phyloP scores from a whole-genome alignment of 2,329 filamentous ascomycete genomes.

The Stachybotrys elegans region DNA sequence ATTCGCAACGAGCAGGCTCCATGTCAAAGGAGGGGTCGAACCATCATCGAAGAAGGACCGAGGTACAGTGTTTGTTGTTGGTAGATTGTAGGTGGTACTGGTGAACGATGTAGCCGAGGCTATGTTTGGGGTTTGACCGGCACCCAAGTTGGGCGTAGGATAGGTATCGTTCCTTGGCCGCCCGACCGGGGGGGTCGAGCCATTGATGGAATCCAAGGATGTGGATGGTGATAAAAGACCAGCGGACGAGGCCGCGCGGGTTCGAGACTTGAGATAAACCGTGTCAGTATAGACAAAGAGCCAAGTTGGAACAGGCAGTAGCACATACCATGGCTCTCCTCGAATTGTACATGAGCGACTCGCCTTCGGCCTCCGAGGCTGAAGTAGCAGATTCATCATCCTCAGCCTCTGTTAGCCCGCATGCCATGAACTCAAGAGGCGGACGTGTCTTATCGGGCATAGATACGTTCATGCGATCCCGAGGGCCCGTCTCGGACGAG shows the following conservation, averaged over 20 bases:
- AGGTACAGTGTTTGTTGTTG: slow-evolving; percentile 58
- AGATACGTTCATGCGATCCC: slow-evolving; percentile 81
- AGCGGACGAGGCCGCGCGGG: slow-evolving; percentile 61
- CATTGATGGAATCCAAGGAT: slow-evolving; percentile 87
- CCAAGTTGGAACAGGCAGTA: no score
- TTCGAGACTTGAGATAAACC: slow-evolving; percentile 47
- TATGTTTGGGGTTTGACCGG: slow-evolving; percentile 45
- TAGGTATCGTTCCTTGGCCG: slow-evolving; percentile 54
- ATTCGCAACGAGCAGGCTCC: slow-evolving; percentile 84
- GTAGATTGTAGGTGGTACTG: slow-evolving; percentile 51
- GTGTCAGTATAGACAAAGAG: slow-evolving; percentile 3
- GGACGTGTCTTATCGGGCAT: slow-evolving; percentile 87
- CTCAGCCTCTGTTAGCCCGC: slow-evolving; percentile 76
- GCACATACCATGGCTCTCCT: slow-evolving; percentile 65
- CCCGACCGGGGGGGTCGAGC: slow-evolving; percentile 50
- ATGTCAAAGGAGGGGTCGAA: slow-evolving; percentile 74
- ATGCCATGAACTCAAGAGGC: slow-evolving; percentile 85
- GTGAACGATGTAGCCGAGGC: slow-evolving; percentile 60
- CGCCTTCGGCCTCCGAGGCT: slow-evolving; percentile 80
- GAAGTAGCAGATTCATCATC: slow-evolving; percentile 83
- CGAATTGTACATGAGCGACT: slow-evolving; percentile 62
- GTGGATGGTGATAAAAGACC: slow-evolving; percentile 78
- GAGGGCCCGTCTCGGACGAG: slow-evolving; percentile 74
- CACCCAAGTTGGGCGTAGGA: slow-evolving; percentile 29
- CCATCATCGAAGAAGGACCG: slow-evolving; percentile 89